Evolutionary conservation across 2,329 filamentous ascomycete species (phyloP), one percentile per base, ranked within the genome.

Genomic region (Verticillium nonalfalfae): DNA sequence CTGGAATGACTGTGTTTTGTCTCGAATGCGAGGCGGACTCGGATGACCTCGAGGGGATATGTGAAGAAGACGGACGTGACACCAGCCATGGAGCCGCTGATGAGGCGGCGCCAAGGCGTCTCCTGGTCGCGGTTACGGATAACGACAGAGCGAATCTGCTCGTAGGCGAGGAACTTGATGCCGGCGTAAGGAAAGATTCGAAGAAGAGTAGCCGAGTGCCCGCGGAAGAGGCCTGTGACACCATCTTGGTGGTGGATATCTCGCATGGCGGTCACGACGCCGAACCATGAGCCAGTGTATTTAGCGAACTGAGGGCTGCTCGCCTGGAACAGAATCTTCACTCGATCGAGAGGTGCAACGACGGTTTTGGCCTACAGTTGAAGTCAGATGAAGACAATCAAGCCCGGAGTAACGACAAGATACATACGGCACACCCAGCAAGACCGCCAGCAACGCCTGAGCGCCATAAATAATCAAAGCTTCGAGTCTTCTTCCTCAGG

Each of bases 291-390:
- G 50, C 93, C 91, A 1, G 91, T 87, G 73, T 98, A 99, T 77
- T 96, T 97, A 60, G 90, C 85, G 73, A 97, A 99, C 68, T 95
- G 89, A 3, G 95, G 95, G 70, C 95, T 97, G 71, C 90, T 92
- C 59, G 95, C 90, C 75, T 99, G 95, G 78, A 99, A 98, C 52
- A 99, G 89, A 71, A 99, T 99, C 78, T 99, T 99, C 70, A 99
- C 95, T 67, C 95, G 89, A 77, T 99, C 95, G 66, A 99, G 90
- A 31, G 95, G 95, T 31, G 93, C 95, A 40, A 99, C 96, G 7
- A 96, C 81, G 0, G 94, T 97, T 81, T 99, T 99, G 64, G 90
- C 95, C 93, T 97, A 59, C 64, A 59, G 50, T 55, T 31, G 26
- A 3, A 26, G 62, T 68, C 57, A 68, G 63, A 35, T 57, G n/a